Evolutionary conservation across 108 stramenopile species (phyloP).

Genomic region (Conticribra weissflogii): DNA sequence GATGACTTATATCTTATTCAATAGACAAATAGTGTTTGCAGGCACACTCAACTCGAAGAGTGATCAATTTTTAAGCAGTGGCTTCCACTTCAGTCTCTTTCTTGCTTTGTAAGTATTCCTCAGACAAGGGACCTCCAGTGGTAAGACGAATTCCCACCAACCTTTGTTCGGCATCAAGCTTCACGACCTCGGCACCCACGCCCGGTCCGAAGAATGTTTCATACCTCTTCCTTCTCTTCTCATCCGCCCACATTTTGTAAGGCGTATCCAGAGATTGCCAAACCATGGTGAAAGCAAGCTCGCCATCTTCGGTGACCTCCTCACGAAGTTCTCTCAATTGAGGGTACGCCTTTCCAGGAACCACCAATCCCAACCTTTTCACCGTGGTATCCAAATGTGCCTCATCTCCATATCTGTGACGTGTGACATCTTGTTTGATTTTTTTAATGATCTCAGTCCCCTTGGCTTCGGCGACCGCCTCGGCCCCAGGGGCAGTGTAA

Average conservation of each 20-base stretch:
- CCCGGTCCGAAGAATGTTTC: constrained; percentile 95
- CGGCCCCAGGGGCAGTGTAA: constrained; percentile 56
- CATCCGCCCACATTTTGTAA: constrained; percentile 97
- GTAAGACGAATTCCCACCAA: constrained; percentile 93
- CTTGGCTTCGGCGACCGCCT: constrained; percentile 81
- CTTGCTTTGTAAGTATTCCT: constrained; percentile 42
- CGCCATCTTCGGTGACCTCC: constrained; percentile 70
- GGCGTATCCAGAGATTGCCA: constrained; percentile 94
- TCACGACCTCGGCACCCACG: constrained; percentile 89
- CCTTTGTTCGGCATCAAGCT: constrained; percentile 92
- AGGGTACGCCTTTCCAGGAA: constrained; percentile 94
- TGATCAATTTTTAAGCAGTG: too few relatives aligned
- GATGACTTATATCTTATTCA: too few relatives aligned
- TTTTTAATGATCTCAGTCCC: constrained; percentile 89
- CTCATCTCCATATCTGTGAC: constrained; percentile 98
- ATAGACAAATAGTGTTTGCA: too few relatives aligned
- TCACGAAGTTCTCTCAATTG: constrained; percentile 90
- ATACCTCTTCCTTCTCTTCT: constrained; percentile 89
- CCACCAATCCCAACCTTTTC: constrained; percentile 92
- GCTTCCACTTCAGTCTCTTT: constrained; percentile 13
- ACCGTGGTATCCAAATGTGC: constrained; percentile 98
- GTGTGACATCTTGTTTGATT: constrained; percentile 96
- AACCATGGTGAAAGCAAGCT: constrained; percentile 91
- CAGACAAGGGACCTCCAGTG: constrained; percentile 58
- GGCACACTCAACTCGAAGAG: too few relatives aligned